A percentile compares a stretch with the other conserved stretches of the same genome.
These are phyloP conservation scores for Cyclostephanos tholiformis DNA, from an alignment of 108 stramenopile genomes.

Conservation along the genomic window DNA sequence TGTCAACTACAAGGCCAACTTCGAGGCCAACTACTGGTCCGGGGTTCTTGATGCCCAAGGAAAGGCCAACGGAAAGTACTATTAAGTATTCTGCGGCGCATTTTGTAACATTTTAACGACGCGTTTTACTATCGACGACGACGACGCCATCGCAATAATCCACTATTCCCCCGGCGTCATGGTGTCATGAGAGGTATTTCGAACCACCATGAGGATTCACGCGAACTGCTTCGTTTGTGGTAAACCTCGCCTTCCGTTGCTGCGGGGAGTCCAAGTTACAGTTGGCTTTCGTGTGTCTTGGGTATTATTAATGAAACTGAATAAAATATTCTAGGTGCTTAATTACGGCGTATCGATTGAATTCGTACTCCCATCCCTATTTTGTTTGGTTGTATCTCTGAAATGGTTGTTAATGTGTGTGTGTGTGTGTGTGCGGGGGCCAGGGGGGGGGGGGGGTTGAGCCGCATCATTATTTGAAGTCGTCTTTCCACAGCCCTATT, in stretches of 20 bases:
- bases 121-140: not conserved
- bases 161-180: not conserved
- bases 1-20: slow-evolving; percentile 97
- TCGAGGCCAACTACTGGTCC: slow-evolving; percentile 96
- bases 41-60: slow-evolving; percentile 98
- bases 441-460: too few relatives aligned
- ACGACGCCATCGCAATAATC: not conserved
- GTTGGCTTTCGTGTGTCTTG: not conserved
- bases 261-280: not conserved
- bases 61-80: slow-evolving; percentile 98
- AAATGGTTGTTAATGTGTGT: not conserved
- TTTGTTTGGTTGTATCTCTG: not conserved
- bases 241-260: not conserved
- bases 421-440: not conserved
- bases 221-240: not conserved
- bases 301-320: not conserved
- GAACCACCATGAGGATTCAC: not conserved
- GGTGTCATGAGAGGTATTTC: not conserved
- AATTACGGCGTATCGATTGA: too few relatives aligned
- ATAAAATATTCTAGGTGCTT: too few relatives aligned
- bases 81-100: slow-evolving; percentile 64
- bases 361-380: too few relatives aligned
- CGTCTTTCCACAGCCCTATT: too few relatives aligned
- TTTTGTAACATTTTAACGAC: not conserved
- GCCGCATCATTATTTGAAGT: too few relatives aligned